Evolutionary conservation across 352 stramenopile species (phyloP), one percentile per base, ranked within the genome.

Genomic region (Pythium phragmiticola): DNA sequence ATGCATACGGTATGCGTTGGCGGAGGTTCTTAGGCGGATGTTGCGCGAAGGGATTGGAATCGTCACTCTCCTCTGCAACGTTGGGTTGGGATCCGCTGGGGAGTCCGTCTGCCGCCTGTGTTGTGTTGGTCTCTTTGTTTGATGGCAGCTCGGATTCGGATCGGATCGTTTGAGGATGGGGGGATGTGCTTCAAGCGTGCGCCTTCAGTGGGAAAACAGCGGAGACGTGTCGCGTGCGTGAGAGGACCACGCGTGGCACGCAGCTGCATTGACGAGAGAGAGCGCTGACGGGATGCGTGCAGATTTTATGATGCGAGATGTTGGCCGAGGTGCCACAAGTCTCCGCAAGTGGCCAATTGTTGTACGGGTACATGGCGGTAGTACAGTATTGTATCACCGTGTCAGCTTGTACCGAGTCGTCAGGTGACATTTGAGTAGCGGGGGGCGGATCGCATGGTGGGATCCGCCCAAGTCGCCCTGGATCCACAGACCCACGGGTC

Each of bases 51-150:
- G 45, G 7, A 3, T 33, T 28, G 21, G 49, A 45, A 9, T 57
- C 51, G 51, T 48, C 51, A 57, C 51, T 50, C n/a, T 28, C 30
- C 21, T 30, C 21, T 21, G 21, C 46, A 36, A n/a, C 8, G 16
- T 55, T 21, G 13, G 5, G 53, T 8, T 4, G n/a, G 23, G 34
- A 57, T 39, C 57, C n/a, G 47, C n/a, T 65, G 46, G 57, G 13
- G 48, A 47, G 57, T 57, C 57, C 37, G 57, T 65, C 47, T 65
- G 57, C 57, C 21, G 21, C 21, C 21, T 21, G 21, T 21, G 21
- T 21, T 50, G 7, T 11, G 9, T 51, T n/a, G 45, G 33, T 6
- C 33, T 37, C 19, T 30, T 50, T 33, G 36, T 53, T 53, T 57
- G 50, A 26, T 57, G 37, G 37, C 16, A 23, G 39, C 8, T 26